phyloP scores from a whole-genome alignment of 2,329 filamentous ascomycete genomes.

The Diaporthe aspalathi region DNA sequence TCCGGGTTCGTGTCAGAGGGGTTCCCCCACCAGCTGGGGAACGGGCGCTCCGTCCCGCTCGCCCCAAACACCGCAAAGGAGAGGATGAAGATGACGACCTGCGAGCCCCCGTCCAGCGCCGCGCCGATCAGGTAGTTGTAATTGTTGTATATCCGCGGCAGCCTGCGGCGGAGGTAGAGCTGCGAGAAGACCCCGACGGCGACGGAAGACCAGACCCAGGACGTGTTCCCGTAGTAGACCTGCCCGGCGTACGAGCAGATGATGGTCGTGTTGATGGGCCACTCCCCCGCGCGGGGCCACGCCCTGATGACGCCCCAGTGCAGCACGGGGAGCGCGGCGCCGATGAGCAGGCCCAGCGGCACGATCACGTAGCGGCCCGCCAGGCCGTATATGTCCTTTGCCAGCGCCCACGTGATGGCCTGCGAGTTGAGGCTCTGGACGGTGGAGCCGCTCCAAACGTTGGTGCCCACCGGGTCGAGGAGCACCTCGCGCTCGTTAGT shows the following conservation, averaged over 20 bases:
- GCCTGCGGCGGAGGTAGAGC: slow-evolving; percentile 50
- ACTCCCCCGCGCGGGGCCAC: slow-evolving; percentile 42
- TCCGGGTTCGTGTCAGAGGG: slow-evolving; percentile 30
- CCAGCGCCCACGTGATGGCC: slow-evolving; percentile 46
- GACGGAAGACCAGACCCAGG: slow-evolving; percentile 46
- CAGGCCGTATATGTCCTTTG: slow-evolving; percentile 50
- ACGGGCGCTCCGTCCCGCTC: slow-evolving; percentile 50
- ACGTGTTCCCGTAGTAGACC: slow-evolving; percentile 53
- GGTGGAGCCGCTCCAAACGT: slow-evolving; percentile 54
- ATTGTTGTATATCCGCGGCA: slow-evolving; percentile 52
- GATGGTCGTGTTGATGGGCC: slow-evolving; percentile 51
- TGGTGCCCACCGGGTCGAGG: slow-evolving; percentile 50
- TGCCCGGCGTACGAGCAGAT: slow-evolving; percentile 45
- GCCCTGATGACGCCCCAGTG: slow-evolving; percentile 47
- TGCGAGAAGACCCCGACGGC: slow-evolving; percentile 47
- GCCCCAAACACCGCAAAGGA: slow-evolving; percentile 58
- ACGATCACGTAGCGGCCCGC: slow-evolving; percentile 51
- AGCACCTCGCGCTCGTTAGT: slow-evolving; percentile 51
- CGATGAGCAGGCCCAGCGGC: slow-evolving; percentile 50
- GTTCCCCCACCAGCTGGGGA: slow-evolving; percentile 45
- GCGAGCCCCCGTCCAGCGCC: slow-evolving; percentile 53
- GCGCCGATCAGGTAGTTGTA: slow-evolving; percentile 56
- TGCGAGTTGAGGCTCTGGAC: slow-evolving; percentile 53
- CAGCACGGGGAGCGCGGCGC: slow-evolving; percentile 52
- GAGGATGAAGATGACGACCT: slow-evolving; percentile 54